phyloP scores from a whole-genome alignment of 139 green algal genomes.

The Closterium sp. region DNA sequence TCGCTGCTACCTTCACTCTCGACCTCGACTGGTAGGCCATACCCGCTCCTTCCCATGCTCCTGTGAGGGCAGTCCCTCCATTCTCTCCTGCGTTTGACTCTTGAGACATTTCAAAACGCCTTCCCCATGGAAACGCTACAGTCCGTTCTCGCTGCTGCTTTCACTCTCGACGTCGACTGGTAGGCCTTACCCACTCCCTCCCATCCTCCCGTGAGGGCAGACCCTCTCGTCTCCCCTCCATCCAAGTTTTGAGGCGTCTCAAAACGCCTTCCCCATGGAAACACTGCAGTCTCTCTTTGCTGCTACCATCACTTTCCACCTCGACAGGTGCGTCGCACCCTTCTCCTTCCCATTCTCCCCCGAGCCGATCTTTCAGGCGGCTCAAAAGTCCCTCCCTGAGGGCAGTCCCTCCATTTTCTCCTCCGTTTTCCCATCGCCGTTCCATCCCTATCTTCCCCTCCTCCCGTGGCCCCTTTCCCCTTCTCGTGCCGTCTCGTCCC shows the following conservation, averaged over 20 bases:
- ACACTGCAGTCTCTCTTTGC: not conserved
- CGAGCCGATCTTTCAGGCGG: too few relatives aligned
- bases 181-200: not conserved
- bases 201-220: too few relatives aligned
- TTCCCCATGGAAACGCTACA: not conserved
- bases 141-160: not conserved
- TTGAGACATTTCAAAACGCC: not conserved
- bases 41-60: too few relatives aligned
- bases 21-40: constrained; percentile 7
- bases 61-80: too few relatives aligned
- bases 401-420: not conserved
- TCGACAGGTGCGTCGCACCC: not conserved
- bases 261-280: not conserved
- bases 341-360: not conserved
- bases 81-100: too few relatives aligned
- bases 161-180: constrained; percentile 1
- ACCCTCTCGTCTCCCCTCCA: too few relatives aligned
- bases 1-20: constrained; percentile 22
- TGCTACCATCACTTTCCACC: constrained; percentile 5
- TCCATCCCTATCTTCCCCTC: too few relatives aligned
- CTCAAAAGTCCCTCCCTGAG: not conserved
- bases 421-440: not conserved
- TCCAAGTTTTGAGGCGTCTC: not conserved
- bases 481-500: too few relatives aligned
- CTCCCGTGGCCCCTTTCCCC: too few relatives aligned